Percentiles rank a stretch among this genome's conserved stretches.
phyloP scores from a whole-genome alignment of 2,329 filamentous ascomycete genomes.

The Bretziella fagacearum region DNA sequence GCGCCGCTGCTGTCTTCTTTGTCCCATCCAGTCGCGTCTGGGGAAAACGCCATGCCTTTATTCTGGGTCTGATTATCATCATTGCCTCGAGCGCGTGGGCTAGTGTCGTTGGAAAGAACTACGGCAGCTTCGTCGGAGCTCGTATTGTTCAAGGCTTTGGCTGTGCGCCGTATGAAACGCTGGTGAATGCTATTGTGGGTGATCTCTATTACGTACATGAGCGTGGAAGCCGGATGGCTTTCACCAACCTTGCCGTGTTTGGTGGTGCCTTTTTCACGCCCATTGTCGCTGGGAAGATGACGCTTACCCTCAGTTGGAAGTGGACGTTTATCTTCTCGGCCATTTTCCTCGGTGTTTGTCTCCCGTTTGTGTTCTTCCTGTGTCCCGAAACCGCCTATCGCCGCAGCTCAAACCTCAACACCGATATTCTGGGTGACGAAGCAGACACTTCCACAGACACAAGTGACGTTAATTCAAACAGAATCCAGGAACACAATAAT shows the following conservation, averaged over 20 bases:
- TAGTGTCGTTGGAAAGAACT: constrained; percentile 48
- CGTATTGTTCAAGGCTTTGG: constrained; percentile 75
- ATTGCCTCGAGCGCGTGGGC: constrained; percentile 64
- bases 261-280: constrained; percentile 51
- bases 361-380: constrained; percentile 59
- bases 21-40: constrained; percentile 78
- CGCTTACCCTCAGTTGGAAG: constrained; percentile 55
- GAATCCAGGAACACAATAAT: no score
- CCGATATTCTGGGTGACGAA: constrained; percentile 38
- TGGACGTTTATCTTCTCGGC: constrained; percentile 83
- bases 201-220: constrained; percentile 82
- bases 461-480: neutral
- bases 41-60: constrained; percentile 80
- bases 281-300: constrained; percentile 80
- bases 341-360: constrained; percentile 57
- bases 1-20: constrained; percentile 65
- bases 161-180: constrained; percentile 72
- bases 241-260: constrained; percentile 44
- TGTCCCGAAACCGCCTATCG: constrained; percentile 73
- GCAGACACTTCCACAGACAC: constrained; percentile 7
- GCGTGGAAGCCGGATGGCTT: constrained; percentile 73
- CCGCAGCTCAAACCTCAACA: constrained; percentile 43
- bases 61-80: constrained; percentile 59
- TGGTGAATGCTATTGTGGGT: constrained; percentile 77
- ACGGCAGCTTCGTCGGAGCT: constrained; percentile 57